phyloP scores from a whole-genome alignment of 2,329 filamentous ascomycete genomes.

The Verticillium zaregamsianum region DNA sequence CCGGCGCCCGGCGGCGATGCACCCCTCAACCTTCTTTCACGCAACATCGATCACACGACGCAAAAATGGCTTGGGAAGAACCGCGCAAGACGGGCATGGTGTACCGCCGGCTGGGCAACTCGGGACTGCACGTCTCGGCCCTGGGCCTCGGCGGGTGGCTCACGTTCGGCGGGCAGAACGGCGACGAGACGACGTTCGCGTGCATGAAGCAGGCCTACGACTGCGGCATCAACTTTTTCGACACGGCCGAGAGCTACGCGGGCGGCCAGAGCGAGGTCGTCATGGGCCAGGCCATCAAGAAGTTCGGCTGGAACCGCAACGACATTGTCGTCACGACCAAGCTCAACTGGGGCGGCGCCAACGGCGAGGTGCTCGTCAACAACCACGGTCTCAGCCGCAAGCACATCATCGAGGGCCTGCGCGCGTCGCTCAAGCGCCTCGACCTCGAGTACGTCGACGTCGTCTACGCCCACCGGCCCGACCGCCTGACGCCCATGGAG shows the following conservation, averaged over 20 bases:
- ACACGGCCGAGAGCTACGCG: conserved; percentile 55
- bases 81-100: conserved; percentile 39
- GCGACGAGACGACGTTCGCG: conserved; percentile 55
- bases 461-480: conserved; percentile 66
- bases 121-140: conserved; percentile 63
- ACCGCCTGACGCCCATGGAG: conserved; percentile 65
- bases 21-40: no score
- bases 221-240: conserved; percentile 59
- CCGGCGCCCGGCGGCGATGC: no score
- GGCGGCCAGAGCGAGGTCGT: conserved; percentile 60
- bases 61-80: conserved; percentile 37
- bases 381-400: conserved; percentile 57
- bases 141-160: conserved; percentile 63
- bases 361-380: conserved; percentile 58
- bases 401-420: conserved; percentile 57
- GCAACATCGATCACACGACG: background rate
- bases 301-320: conserved; percentile 56
- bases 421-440: conserved; percentile 52
- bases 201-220: conserved; percentile 61
- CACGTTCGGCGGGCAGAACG: conserved; percentile 64
- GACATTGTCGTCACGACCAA: conserved; percentile 57
- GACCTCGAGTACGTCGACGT: conserved; percentile 61
- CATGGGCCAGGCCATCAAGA: conserved; percentile 59
- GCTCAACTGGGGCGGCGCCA: conserved; percentile 62
- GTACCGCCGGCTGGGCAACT: conserved; percentile 39